Percentiles rank a stretch among this genome's conserved stretches.
phyloP scores from a whole-genome alignment of 257 asterid genomes.

The Solanum peruvianum region DNA sequence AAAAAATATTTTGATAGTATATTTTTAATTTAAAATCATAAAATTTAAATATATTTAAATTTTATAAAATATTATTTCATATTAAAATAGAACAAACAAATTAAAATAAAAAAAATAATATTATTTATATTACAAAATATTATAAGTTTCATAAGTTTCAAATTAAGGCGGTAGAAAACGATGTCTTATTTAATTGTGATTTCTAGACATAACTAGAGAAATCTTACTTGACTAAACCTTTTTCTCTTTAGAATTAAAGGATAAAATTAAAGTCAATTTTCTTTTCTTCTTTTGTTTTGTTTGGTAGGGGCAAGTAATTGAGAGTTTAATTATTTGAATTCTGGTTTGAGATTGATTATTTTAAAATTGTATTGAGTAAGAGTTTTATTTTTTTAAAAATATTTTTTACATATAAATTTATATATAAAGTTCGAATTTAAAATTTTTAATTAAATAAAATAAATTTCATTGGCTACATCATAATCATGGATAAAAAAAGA shows the following conservation, averaged over 20 bases:
- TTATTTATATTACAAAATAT: too few species aligned
- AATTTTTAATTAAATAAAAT: rapidly evolving
- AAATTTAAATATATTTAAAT: too few species aligned
- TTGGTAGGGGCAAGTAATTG: background rate
- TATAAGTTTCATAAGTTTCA: background rate
- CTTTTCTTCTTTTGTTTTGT: background rate
- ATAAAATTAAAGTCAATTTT: background rate
- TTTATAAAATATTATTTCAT: too few species aligned
- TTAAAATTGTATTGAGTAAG: too few species aligned
- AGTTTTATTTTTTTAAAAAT: too few species aligned
- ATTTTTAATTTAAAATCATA: too few species aligned
- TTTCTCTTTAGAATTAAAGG: background rate
- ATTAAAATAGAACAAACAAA: too few species aligned
- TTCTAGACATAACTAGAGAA: background rate
- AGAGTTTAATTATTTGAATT: background rate
- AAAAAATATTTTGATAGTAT: too few species aligned
- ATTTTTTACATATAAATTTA: rapidly evolving
- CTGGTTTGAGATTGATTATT: too few species aligned
- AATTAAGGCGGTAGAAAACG: background rate
- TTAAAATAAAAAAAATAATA: too few species aligned
- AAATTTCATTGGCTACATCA: rapidly evolving
- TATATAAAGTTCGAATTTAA: rapidly evolving
- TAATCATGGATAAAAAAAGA: too few species aligned
- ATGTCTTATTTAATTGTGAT: background rate
- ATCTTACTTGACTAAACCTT: background rate